These are phyloP conservation scores for Circinella minor DNA, from an alignment of 371 early-diverging fungal species.

Conservation along the genomic window DNA sequence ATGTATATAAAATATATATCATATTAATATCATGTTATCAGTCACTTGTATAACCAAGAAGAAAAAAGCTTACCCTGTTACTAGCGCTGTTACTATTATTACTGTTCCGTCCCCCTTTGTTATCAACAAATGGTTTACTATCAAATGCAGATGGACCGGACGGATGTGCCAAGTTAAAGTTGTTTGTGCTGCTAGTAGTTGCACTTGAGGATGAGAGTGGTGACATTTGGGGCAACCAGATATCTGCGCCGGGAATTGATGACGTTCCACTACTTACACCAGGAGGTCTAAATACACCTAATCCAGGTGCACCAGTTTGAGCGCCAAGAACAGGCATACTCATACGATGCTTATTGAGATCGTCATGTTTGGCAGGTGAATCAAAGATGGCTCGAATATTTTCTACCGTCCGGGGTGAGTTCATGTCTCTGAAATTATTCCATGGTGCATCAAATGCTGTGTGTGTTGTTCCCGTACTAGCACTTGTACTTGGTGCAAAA, in stretches of 20 bases:
- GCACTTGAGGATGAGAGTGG: conserved; percentile 11
- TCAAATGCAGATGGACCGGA: no score
- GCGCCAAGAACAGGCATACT: conserved; percentile 19
- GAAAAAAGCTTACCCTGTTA: background rate
- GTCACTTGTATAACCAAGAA: background rate
- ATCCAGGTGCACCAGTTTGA: conserved; percentile 17
- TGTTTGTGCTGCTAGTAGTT: background rate
- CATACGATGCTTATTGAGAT: conserved; percentile 16
- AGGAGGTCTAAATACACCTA: conserved; percentile 16
- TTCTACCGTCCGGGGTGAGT: conserved; percentile 38
- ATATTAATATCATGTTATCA: background rate
- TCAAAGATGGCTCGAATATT: conserved; percentile 52
- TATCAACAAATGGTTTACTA: background rate
- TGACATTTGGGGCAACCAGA: conserved; percentile 20
- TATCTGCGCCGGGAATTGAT: conserved; percentile 16
- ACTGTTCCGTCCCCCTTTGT: background rate
- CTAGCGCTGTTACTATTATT: conserved; percentile 5
- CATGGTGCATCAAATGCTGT: conserved; percentile 40
- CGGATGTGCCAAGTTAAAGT: background rate
- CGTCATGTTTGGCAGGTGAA: conserved; percentile 20
- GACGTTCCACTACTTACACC: conserved; percentile 14
- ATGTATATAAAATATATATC: background rate
- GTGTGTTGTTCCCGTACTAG: conserved; percentile 14
- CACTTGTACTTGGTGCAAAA: conserved; percentile 21
- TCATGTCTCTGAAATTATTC: conserved; percentile 48